A percentile compares a stretch with the other conserved stretches of the same genome.
Evolutionary conservation across 2,329 filamentous ascomycete species (phyloP).

Genomic region (Davidsoniella eucalypti): DNA sequence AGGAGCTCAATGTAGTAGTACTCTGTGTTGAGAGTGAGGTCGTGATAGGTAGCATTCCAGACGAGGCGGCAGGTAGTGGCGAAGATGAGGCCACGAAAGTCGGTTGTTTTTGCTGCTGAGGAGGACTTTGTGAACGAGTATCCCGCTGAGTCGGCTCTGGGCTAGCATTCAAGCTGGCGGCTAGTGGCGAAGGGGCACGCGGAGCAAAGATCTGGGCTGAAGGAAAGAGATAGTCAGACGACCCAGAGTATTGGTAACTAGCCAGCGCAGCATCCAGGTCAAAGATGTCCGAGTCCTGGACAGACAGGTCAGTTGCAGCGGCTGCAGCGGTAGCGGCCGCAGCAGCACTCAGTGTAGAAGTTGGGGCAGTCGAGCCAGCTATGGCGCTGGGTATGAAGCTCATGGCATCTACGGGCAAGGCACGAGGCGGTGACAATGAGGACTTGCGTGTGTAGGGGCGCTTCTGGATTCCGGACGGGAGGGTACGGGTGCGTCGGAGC

Average conservation of each 20-base stretch:
- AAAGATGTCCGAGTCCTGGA: neutral
- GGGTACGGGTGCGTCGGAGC: constrained; percentile 16
- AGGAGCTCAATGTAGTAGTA: constrained; percentile 40
- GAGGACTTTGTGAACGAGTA: neutral
- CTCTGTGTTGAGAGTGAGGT: constrained; percentile 21
- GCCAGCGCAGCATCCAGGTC: neutral
- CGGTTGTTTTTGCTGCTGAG: neutral
- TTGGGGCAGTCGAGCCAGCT: neutral
- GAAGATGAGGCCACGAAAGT: neutral
- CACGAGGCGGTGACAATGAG: neutral
- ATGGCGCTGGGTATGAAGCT: neutral
- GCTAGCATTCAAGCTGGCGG: constrained; percentile 11
- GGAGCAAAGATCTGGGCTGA: constrained; percentile 16
- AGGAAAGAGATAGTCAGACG: constrained; percentile 4
- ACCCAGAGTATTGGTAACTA: neutral
- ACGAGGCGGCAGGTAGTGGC: neutral
- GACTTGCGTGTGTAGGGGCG: neutral
- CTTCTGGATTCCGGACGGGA: constrained; percentile 6
- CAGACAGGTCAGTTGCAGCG: neutral
- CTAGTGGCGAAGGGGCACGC: constrained; percentile 30
- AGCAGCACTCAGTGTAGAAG: neutral
- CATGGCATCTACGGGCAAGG: neutral
- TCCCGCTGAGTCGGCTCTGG: neutral
- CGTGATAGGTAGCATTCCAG: constrained; percentile 17
- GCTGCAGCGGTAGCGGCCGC: neutral